Evolutionary conservation across 495 filamentous ascomycete species (phyloP).

Genomic region (Penicillium psychrofluorescens): DNA sequence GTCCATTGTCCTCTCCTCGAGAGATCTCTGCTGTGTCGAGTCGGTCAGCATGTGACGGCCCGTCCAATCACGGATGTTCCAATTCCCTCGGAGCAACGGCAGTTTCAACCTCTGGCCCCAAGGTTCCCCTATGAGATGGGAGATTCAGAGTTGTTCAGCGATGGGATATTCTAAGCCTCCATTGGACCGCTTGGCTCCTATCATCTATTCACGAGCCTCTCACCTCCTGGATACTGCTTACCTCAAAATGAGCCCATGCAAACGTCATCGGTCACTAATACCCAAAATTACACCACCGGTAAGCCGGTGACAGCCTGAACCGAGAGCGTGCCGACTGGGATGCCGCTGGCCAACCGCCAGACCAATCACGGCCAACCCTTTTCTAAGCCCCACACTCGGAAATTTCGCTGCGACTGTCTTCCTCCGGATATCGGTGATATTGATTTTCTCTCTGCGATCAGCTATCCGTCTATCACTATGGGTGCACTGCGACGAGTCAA

Average conservation of each 20-base stretch:
- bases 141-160: no score
- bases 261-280: slow-evolving; percentile 36
- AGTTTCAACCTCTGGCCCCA: no score
- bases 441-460: slow-evolving; percentile 17
- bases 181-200: no score
- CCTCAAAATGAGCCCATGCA: slow-evolving; percentile 21
- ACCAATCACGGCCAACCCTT: slow-evolving; percentile 26
- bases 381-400: slow-evolving; percentile 26
- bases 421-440: slow-evolving; percentile 38
- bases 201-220: no score
- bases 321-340: slow-evolving; percentile 56
- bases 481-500: slow-evolving; percentile 48
- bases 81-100: no score
- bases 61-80: no score
- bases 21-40: no score
- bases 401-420: slow-evolving; percentile 23
- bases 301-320: slow-evolving; percentile 30
- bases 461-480: slow-evolving; percentile 30
- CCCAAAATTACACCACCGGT: slow-evolving; percentile 7
- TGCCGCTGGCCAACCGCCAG: slow-evolving; percentile 28
- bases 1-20: no score
- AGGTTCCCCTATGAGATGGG: no score
- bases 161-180: no score
- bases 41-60: no score
- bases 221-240: slow-evolving; percentile 5